phyloP scores from a whole-genome alignment of 1,284 basidiomycete species.

The Microbotryum intermedium region DNA sequence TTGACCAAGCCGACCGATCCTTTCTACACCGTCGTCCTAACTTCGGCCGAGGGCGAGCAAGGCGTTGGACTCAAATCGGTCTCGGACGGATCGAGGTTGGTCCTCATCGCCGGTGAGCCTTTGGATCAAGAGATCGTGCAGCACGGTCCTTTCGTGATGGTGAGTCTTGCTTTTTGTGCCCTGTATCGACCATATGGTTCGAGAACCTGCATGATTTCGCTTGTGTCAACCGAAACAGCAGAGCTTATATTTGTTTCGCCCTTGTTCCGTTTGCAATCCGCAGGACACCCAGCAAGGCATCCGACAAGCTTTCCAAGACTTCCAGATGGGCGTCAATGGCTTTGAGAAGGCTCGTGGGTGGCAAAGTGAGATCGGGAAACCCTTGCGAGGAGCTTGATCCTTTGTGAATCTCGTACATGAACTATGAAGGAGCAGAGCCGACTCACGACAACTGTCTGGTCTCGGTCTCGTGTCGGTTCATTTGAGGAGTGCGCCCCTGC shows the following conservation, averaged over 20 bases:
- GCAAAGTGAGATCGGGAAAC: slow-evolving; percentile 67
- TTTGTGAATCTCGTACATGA: too few species aligned
- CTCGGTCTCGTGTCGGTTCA: too few species aligned
- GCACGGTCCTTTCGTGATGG: slow-evolving; percentile 55
- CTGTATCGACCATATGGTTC: background rate
- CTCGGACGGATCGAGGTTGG: slow-evolving; percentile 24
- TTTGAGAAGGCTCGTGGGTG: slow-evolving; percentile 84
- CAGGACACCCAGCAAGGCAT: slow-evolving; percentile 66
- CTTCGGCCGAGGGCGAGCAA: slow-evolving; percentile 54
- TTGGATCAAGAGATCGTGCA: slow-evolving; percentile 80
- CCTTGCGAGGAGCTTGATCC: too few species aligned
- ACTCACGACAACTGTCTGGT: too few species aligned
- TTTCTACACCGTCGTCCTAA: slow-evolving; percentile 46
- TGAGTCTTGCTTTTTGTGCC: slow-evolving; percentile 37
- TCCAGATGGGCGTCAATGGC: slow-evolving; percentile 68
- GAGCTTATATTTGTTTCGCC: background rate
- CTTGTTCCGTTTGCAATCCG: background rate
- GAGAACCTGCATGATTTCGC: background rate
- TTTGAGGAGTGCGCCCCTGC: too few species aligned
- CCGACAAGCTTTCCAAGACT: slow-evolving; percentile 71
- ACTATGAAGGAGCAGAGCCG: too few species aligned
- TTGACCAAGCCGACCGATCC: slow-evolving; percentile 38
- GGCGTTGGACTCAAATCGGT: slow-evolving; percentile 54
- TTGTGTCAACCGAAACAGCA: background rate
- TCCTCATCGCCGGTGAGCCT: slow-evolving; percentile 69